Evolutionary conservation across 768 basidiomycete species (phyloP), one percentile per base, ranked within the genome.

Genomic region (Macrolepiota dolichaula): DNA sequence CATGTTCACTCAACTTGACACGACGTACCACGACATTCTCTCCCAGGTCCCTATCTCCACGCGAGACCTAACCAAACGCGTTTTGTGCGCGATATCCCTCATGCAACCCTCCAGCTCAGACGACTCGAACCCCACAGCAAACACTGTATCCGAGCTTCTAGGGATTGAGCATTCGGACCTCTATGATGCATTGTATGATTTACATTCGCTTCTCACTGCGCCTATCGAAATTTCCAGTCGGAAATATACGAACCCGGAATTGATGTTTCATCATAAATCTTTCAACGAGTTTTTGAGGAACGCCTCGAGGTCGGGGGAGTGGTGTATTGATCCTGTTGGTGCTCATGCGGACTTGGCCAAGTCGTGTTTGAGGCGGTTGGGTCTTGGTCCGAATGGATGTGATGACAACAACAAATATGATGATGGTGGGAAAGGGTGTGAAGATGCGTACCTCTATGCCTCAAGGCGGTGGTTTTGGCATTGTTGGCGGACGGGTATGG

Each of bases 401-500:
- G 15, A 22, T 19, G 19, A 17, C 15, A 19, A 44, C 29, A 32
- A 32, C 29, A 32, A 32, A 3, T 3, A 32, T 32, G 29, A 32
- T 3, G 29, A 32, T 32, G 29, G 29, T 32, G 29, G 29, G 29
- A 7, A 32, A 3, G 12, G 37, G 12, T 12, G 38, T 9, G 2
- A 11, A 3, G 27, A 12, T 22, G 27, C 13, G 17, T 32, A 46
- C 27, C 3, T 25, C 1, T 57, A 57, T 11, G 55, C 55, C 13
- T 29, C 27, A n/a, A n/a, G 49, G 46, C 25, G 29, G 25, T 57
- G 55, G 55, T 57, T 57, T 25, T 22, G 47, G n/a, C 55, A 57
- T 36, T 57, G 55, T 19, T 57, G 55, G 55, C 11, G 55, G 55
- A 57, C 55, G 9, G 55, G 44, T 49, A 46, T 36, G 25, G 44